A percentile compares a stretch with the other conserved stretches of the same genome.
phyloP scores from a whole-genome alignment of 2,329 filamentous ascomycete species.

The Domatiomyces catenatus region DNA sequence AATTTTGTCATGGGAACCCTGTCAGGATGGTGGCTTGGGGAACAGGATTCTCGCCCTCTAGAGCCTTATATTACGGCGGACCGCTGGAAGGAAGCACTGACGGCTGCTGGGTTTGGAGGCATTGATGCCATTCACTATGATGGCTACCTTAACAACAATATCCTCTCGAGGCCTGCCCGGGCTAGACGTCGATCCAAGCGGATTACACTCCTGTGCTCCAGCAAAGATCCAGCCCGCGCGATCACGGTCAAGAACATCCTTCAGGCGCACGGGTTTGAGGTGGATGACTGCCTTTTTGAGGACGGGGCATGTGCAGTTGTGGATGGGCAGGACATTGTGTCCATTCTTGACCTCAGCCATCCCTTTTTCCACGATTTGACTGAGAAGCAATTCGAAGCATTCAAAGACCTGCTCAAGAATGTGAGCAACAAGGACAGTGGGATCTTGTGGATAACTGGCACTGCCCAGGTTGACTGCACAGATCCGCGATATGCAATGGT shows the following conservation, averaged over 20 bases:
- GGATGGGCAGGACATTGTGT: neutral
- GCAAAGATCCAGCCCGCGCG: too few species aligned
- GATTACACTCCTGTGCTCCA: too few species aligned
- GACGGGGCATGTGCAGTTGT: neutral
- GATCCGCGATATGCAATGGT: neutral
- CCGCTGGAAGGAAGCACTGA: slow-evolving; percentile 3
- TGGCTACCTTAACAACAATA: too few species aligned
- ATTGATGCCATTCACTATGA: too few species aligned
- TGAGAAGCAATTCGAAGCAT: neutral
- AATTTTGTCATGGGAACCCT: slow-evolving; percentile 14
- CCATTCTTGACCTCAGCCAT: neutral
- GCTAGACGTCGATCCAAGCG: too few species aligned
- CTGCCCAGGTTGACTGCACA: neutral
- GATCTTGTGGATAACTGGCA: neutral
- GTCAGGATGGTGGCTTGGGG: slow-evolving; percentile 17
- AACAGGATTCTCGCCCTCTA: slow-evolving; percentile 5
- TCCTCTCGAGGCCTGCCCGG: too few species aligned
- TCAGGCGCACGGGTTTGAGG: too few species aligned
- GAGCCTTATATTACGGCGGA: slow-evolving; percentile 3
- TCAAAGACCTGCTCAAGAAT: neutral
- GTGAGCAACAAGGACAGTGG: neutral
- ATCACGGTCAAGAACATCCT: neutral
- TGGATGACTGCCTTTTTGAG: too few species aligned
- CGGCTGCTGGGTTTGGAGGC: slow-evolving; percentile 3
- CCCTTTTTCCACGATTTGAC: neutral